These are phyloP conservation scores for Sphaerobolus stellatus DNA, from an alignment of 1,284 basidiomycete species.

Conservation along the genomic window DNA sequence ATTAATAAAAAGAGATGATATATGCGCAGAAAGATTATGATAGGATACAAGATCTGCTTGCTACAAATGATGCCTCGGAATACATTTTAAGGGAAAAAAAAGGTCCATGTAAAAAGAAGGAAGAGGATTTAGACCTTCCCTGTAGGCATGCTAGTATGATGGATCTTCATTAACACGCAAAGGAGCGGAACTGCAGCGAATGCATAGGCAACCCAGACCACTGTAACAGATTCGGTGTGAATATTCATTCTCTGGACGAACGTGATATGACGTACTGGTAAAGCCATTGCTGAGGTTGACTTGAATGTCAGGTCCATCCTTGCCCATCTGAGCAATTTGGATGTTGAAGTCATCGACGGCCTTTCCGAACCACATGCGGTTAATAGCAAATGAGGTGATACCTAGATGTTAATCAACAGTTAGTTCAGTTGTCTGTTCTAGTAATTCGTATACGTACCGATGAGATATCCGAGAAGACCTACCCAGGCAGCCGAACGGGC, in stretches of 20 bases:
- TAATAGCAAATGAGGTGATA: constrained; percentile 66
- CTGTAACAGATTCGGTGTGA: constrained; percentile 32
- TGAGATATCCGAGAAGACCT: constrained; percentile 69
- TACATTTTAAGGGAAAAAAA: too few species aligned
- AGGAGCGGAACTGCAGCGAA: constrained; percentile 72
- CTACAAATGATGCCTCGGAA: too few species aligned
- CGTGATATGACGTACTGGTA: constrained; percentile 53
- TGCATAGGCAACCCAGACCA: constrained; percentile 75
- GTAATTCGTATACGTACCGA: constrained; percentile 50
- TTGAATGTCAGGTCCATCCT: constrained; percentile 54
- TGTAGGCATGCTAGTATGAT: constrained; percentile 26
- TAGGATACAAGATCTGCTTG: too few species aligned
- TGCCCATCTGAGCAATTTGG: constrained; percentile 51
- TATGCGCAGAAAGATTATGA: too few species aligned
- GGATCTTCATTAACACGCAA: constrained; percentile 67
- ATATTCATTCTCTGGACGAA: neutral
- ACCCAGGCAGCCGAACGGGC: constrained; percentile 69
- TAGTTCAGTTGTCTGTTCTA: neutral
- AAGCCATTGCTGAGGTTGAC: constrained; percentile 72
- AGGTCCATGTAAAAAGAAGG: neutral
- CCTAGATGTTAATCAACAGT: constrained; percentile 38
- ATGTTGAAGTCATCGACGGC: constrained; percentile 74
- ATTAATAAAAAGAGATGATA: too few species aligned
- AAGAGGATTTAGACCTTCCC: constrained; percentile 1
- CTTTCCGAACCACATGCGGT: constrained; percentile 80